These are phyloP conservation scores for Suillus alpinus DNA, from an alignment of 768 basidiomycete species.

Conservation along the genomic window DNA sequence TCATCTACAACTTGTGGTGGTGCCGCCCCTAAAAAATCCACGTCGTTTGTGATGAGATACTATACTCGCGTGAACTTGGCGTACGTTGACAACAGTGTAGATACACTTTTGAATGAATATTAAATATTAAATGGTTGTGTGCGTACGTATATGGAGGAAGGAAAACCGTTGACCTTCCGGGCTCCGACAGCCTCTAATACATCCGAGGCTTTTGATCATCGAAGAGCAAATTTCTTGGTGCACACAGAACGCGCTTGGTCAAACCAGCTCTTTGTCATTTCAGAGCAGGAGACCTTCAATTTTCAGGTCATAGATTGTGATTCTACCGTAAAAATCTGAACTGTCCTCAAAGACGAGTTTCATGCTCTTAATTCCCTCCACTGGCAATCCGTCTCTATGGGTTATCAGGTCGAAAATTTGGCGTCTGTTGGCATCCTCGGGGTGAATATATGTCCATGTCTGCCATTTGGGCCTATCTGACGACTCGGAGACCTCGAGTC, in stretches of 20 bases:
- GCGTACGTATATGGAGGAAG: not conserved
- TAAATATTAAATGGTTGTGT: not conserved
- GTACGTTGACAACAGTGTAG: not conserved
- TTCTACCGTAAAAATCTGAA: conserved; percentile 83
- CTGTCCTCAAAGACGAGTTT: conserved; percentile 76
- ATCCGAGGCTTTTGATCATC: not conserved
- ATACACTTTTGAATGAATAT: not conserved
- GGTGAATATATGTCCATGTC: conserved; percentile 56
- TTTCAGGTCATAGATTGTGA: conserved; percentile 67
- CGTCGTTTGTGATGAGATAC: not conserved
- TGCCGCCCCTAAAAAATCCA: not conserved
- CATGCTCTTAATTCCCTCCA: conserved; percentile 39
- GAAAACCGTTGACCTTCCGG: not conserved
- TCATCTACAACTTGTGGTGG: not conserved
- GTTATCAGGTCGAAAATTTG: conserved; percentile 60
- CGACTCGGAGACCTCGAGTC: conserved; percentile 40
- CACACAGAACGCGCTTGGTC: not conserved
- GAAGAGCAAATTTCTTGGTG: not conserved
- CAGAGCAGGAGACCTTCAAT: conserved; percentile 23
- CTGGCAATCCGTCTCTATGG: conserved; percentile 11
- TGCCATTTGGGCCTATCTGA: conserved; percentile 44
- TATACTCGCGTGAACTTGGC: not conserved
- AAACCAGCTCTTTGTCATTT: not conserved
- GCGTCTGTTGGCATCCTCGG: conserved; percentile 74
- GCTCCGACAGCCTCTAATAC: not conserved